Base-by-base conservation (phyloP, 2,329 filamentous ascomycete species). In the Didymellaceae sp. region DNA sequence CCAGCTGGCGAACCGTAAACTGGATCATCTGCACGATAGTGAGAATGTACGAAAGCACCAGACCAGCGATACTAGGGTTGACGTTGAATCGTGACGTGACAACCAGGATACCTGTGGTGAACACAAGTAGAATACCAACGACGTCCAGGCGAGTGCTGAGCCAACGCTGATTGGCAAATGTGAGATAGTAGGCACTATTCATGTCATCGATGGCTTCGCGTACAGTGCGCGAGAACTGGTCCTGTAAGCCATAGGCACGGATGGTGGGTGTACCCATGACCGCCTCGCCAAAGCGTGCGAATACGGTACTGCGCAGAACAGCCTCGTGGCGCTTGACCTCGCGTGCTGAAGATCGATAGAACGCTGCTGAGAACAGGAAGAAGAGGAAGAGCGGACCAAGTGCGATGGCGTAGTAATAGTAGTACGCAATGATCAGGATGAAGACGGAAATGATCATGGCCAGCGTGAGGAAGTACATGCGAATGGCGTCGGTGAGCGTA, bases 311-410 rank as follows among this genome's bases (percentile, higher is more conserved):
- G 41, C 94, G 87, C 30, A 97, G 82, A 5, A 97, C 86, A 0
- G 93, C 86, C 74, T 97, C 94, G 72, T 94, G 92, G 1, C 94
- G 88, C 78, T 97, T 97, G 62, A 97, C 86, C 74, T 97, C 92
- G 40, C 94, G 87, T 6, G 93, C 93, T 1, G 93, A 97, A 1
- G 91, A 81, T 37, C 93, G 84, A 75, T 97, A 97, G 76, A 96
- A 97, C 38, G 85, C 84, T 0, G 93, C 86, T 0, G 92, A 89
- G 47, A 95, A 83, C 31, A 95, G 65, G 77, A 96, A 97, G 37
- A 95, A 68, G 32, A 91, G 52, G 55, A 90, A 84, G 1, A 97
- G 79, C 0, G 86, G 86, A 0, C 79, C 84, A 1, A 90, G 75
- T 1, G 86, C 86, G 48, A 89, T 82, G 22, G 82, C 84, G 64